Base-by-base conservation (phyloP, 129 eudicot genomes). In the Smallanthus sonchifolius region DNA sequence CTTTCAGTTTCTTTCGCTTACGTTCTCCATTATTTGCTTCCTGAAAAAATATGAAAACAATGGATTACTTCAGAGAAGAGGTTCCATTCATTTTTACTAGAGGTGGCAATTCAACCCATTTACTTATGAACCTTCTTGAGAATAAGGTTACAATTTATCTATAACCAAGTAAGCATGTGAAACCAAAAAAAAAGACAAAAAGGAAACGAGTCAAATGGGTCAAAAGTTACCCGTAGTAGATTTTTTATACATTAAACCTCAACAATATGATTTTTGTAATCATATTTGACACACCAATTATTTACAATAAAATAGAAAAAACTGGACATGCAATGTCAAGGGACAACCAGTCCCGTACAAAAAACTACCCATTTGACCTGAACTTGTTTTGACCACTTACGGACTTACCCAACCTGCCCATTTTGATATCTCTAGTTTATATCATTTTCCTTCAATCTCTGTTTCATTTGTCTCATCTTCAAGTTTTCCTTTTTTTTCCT, bases 1-100 rank as follows among this genome's bases (percentile, higher is more conserved):
- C 61, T 44, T 38, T 74, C 24, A 37, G 73, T 43, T 80, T 72
- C 78, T 83, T 83, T 72, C 80, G 75, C 65, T 75, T 82, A 69
- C 37, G 44, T 39, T 72, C 82, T 75, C 69, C 77, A 34, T 82
- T 75, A 64, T 65, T 80, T 42, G 77, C 68, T 48, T 74, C 87
- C 92, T 87, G 78, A 28, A 17, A 79, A 19, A 72, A 13, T 7
- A 59, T 6, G 40, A 69, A 67, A 60, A 9, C 10, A 60, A 75
- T 17, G 64, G 40, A 60, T 28, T 60, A 62, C 24, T n/a, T 17
- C 15, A 70, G 11, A 15, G 15, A 69, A 69, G 30, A 69, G 39
- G 55, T 57, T 34, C 11, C 62, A 68, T 10, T 45, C 39, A 9
- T 39, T 16, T 39, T 19, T 36, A 51, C 52, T 47, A 3, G 0